A percentile compares a stretch with the other conserved stretches of the same genome.
Conservation (phyloP, 148 eudicot species). For the Euryodendron excelsum region DNA sequence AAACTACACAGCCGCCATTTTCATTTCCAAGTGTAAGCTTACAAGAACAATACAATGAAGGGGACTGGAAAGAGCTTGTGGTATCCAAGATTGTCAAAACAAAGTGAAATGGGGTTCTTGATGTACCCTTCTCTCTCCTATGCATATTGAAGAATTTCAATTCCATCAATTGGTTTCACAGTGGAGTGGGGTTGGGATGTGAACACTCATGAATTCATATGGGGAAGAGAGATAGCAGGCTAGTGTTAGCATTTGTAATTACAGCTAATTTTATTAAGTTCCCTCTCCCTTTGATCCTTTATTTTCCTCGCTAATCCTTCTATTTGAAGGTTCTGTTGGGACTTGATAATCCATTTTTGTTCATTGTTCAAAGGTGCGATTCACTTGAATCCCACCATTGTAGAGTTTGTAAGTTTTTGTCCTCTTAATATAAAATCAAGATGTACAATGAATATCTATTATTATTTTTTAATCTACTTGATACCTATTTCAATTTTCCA, state of each 20-base stretch:
- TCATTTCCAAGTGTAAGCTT: constrained; percentile 90
- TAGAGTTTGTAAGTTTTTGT: constrained; percentile 4
- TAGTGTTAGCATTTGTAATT: constrained; percentile 1
- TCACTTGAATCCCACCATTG: constrained; percentile 20
- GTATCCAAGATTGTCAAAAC: background rate
- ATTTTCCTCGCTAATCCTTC: background rate
- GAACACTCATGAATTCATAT: constrained; percentile 1
- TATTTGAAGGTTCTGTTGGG: constrained; percentile 10
- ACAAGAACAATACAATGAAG: constrained; percentile 78
- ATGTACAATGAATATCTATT: constrained; percentile 1
- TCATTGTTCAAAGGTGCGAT: constrained; percentile 20
- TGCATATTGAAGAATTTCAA: constrained; percentile 7
- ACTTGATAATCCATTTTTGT: constrained; percentile 3
- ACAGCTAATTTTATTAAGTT: background rate
- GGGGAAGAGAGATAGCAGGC: background rate
- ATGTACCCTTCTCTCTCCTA: background rate
- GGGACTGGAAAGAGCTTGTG: constrained; percentile 6
- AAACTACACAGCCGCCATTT: constrained; percentile 63
- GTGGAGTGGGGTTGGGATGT: constrained; percentile 5
- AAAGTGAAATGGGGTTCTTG: background rate
- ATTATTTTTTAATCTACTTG: background rate
- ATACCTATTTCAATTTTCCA: background rate
- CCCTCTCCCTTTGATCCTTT: background rate
- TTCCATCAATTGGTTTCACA: background rate
- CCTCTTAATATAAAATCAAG: constrained; percentile 11